Conservation (phyloP, 257 asterid genomes). For the Solanum chmielewskii region DNA sequence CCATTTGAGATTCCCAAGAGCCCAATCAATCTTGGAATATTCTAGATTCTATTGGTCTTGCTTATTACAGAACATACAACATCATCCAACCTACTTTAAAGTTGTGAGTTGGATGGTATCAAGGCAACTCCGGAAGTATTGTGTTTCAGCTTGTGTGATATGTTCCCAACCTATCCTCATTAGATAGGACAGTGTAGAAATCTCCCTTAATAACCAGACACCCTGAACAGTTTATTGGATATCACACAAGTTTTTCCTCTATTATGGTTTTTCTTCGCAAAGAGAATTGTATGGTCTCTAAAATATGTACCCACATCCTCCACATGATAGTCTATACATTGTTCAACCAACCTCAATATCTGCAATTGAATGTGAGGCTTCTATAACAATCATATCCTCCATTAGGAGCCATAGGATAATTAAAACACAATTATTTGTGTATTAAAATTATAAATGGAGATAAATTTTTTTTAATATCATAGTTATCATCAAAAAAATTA, state of each 20-base stretch:
- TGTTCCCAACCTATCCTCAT: neutral
- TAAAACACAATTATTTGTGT: too few species aligned
- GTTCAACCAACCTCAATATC: neutral
- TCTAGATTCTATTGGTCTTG: neutral
- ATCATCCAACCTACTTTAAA: neutral
- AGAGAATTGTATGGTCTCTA: too few species aligned
- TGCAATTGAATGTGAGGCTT: neutral
- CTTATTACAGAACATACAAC: too few species aligned
- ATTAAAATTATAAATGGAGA: too few species aligned
- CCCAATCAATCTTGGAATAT: neutral
- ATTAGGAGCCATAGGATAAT: neutral
- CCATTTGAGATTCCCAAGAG: neutral
- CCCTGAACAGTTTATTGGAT: neutral
- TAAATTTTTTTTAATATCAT: too few species aligned
- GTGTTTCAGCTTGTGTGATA: neutral
- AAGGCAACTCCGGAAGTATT: neutral
- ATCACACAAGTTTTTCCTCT: neutral
- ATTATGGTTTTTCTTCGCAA: neutral
- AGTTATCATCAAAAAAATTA: too few species aligned
- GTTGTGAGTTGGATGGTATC: neutral
- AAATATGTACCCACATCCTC: neutral
- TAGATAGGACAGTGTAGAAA: neutral
- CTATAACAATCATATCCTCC: neutral
- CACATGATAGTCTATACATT: neutral
- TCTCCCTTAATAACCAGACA: neutral